Conservation (phyloP, 2,329 filamentous ascomycete genomes). For the Geosmithia morbida region DNA sequence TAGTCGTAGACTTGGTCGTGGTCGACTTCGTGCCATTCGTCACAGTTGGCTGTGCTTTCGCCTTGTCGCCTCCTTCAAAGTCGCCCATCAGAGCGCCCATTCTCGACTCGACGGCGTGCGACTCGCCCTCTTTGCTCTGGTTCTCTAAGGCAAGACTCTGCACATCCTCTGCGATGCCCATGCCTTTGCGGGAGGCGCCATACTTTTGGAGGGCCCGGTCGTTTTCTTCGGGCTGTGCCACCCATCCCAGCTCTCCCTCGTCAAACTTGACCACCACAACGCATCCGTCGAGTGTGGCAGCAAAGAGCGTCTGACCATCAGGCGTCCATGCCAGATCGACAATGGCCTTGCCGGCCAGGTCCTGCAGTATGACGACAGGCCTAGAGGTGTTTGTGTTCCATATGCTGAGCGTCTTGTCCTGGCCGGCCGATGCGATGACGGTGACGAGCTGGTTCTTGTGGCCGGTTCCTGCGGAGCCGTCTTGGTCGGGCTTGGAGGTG, state of each 20-base stretch:
- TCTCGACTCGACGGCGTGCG: conserved; percentile 77
- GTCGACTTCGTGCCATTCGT: conserved; percentile 34
- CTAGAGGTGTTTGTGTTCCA: conserved; percentile 96
- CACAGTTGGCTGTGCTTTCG: conserved; percentile 17
- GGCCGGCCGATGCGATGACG: conserved; percentile 90
- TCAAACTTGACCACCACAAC: conserved; percentile 75
- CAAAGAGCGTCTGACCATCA: conserved; percentile 74
- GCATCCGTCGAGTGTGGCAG: conserved; percentile 78
- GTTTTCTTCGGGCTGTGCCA: conserved; percentile 75
- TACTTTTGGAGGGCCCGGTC: conserved; percentile 89
- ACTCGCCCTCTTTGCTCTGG: conserved; percentile 80
- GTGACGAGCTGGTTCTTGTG: conserved; percentile 49
- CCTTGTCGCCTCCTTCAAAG: conserved; percentile 32
- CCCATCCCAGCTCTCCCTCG: conserved; percentile 77
- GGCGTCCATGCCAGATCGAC: conserved; percentile 91
- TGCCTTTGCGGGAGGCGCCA: conserved; percentile 72
- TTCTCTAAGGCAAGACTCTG: conserved; percentile 80
- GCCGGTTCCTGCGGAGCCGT: conserved; percentile 25
- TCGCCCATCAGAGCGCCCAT: conserved; percentile 99
- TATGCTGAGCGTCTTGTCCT: conserved; percentile 89
- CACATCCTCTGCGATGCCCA: conserved; percentile 85
- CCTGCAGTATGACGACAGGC: conserved; percentile 80
- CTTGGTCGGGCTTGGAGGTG: conserved; percentile 47
- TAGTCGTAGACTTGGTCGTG: conserved; percentile 14
- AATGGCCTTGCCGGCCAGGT: conserved; percentile 80